Conservation (phyloP, 148 eudicot genomes). For the Nepenthes mirabilis region DNA sequence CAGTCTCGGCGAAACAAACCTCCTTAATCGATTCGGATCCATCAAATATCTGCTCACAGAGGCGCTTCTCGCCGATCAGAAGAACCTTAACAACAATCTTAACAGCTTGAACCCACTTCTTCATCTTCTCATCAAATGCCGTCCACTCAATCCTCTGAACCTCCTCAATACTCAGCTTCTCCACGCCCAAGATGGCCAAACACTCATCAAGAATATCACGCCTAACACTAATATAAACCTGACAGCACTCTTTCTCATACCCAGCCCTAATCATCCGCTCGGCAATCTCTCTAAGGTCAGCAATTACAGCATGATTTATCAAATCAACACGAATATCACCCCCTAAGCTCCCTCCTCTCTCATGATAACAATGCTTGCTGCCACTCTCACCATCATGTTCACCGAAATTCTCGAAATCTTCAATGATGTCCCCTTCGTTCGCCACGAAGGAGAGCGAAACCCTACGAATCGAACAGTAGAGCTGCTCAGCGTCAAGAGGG, state of each 20-base stretch:
- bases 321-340: slow-evolving; percentile 52
- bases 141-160: slow-evolving; percentile 77
- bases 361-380: slow-evolving; percentile 19
- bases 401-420: slow-evolving; percentile 25
- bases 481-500: slow-evolving; percentile 44
- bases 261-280: slow-evolving; percentile 73
- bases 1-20: slow-evolving; percentile 69
- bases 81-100: slow-evolving; percentile 57
- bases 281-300: slow-evolving; percentile 55
- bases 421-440: slow-evolving; percentile 26
- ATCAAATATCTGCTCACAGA: slow-evolving; percentile 61
- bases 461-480: slow-evolving; percentile 45
- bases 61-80: slow-evolving; percentile 44
- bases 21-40: slow-evolving; percentile 53
- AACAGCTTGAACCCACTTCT: slow-evolving; percentile 63
- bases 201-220: slow-evolving; percentile 63
- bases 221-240: slow-evolving; percentile 56
- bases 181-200: slow-evolving; percentile 47
- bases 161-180: slow-evolving; percentile 75
- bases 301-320: slow-evolving; percentile 35
- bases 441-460: slow-evolving; percentile 32
- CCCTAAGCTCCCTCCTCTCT: slow-evolving; percentile 50
- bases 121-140: slow-evolving; percentile 66
- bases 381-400: slow-evolving; percentile 17
- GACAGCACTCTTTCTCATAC: slow-evolving; percentile 87